Base-by-base conservation (phyloP, 768 basidiomycete species). In the Suillus weaverae region DNA sequence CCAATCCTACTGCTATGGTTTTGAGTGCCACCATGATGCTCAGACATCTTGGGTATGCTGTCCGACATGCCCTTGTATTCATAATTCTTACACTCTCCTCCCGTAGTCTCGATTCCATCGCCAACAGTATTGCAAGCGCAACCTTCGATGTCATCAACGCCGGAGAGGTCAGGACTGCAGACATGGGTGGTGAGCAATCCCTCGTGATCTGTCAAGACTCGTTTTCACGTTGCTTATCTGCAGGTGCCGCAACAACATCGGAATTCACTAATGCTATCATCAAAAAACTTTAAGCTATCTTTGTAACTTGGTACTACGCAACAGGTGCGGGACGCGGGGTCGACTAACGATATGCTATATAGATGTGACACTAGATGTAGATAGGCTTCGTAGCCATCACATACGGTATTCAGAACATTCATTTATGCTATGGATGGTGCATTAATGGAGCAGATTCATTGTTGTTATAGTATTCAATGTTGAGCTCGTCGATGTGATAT, bases 11-110 rank as follows among this genome's bases (percentile, higher is more conserved):
- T 54, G 97, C 97, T 41, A 96, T 98, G 88, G 90, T 99, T 75
- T 88, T 99, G 65, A 95, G 93, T 68, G 92, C 97, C 39, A 96
- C 97, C 46, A 97, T 99, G 90, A 93, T 99, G 89, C 87, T 99
- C 68, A 86, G 97, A 70, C 95, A 97, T 77, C 88, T 99, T 65
- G 97, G 97, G 87, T 95, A 80, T 73, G 88, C 75, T 60, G 22
- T 22, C 32, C 18, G 1, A 2, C 8, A 56, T 20, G 20, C 70
- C 64, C 68, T 77, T 73, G 71, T 56, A 72, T 35, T 22, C 44
- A 62, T 6, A 39, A 22, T 65, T 51, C 65, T 55, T 20, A 67
- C 66, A 51, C 36, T 51, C 20, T 26, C 33, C 63, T 66, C 72
- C 66, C 74, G 72, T 61, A 95, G 94, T 57, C 90, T 99, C 63